Base-by-base conservation (phyloP, 2,329 filamentous ascomycete species). In the Penicillium sp. region DNA sequence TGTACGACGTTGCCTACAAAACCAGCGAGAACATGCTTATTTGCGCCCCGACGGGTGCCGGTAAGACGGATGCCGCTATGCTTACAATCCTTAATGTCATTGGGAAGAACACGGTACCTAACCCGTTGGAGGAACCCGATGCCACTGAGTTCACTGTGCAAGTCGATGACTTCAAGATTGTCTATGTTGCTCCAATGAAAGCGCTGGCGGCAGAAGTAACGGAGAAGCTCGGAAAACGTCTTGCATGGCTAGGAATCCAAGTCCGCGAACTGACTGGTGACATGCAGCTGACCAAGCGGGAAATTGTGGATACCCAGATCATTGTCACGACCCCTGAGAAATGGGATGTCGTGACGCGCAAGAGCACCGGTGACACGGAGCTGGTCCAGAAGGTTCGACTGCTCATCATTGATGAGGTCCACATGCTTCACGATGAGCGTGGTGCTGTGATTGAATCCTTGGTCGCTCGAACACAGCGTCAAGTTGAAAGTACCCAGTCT, bases 101-200 rank as follows among this genome's bases (percentile, higher is more conserved):
- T 49, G 84, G 88, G 1, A 91, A 95, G 67, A 92, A 97, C 63
- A 81, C 88, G 23, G 77, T 79, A 0, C 92, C 93, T 0, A 90
- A 83, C 58, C 92, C 91, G 0, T 78, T 86, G 8, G 88, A 95
- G 49, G 77, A 89, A 35, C 82, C 82, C 0, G 75, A 83, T 46
- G 83, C 87, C 0, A 84, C 79, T 0, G 87, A 95, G 33, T 96
- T 96, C 65, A 81, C 81, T 1, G 88, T 95, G n/a, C 80, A 87
- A 50, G 75, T 83, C 0, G 87, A 95, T 45, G 89, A 95, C 61
- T 96, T 97, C 79, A 97, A 98, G 72, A 92, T 98, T 61, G 90
- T 98, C 49, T 98, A 98, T 61, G 93, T 98, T 35, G 93, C 95
- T 1, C 95, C 93, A 0, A 98, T 98, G 95, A 98, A 98, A 71